A percentile compares a stretch with the other conserved stretches of the same genome.
Evolutionary conservation across 805 yeast species (phyloP).

Genomic region (Teunomyces tritomae): DNA sequence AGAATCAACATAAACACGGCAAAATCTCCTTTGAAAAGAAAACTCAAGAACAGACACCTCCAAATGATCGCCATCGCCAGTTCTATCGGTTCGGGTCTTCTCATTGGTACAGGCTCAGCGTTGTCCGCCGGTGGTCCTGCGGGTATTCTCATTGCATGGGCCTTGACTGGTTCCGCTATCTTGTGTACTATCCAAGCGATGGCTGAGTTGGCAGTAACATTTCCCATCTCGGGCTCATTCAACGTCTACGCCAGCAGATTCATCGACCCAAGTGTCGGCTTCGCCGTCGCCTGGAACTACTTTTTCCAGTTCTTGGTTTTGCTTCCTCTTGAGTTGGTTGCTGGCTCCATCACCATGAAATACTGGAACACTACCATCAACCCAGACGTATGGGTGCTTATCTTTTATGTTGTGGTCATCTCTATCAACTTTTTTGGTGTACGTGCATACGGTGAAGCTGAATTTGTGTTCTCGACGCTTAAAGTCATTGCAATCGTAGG

Average conservation of each 20-base stretch:
- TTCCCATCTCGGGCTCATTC: constrained; percentile 54
- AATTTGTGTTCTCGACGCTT: constrained; percentile 46
- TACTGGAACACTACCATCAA: constrained; percentile 55
- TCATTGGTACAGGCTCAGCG: constrained; percentile 46
- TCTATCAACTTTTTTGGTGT: constrained; percentile 52
- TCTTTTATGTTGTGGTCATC: constrained; percentile 48
- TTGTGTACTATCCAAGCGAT: constrained; percentile 35
- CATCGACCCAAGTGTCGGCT: constrained; percentile 55
- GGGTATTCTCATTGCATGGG: constrained; percentile 27
- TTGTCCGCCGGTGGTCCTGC: constrained; percentile 34
- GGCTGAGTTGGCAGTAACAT: constrained; percentile 53
- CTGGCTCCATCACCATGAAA: constrained; percentile 54
- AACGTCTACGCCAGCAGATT: constrained; percentile 49
- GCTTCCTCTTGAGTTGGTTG: constrained; percentile 59
- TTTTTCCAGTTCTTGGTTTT: constrained; percentile 56
- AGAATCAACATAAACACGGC: constrained; percentile 37
- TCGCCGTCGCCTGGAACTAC: constrained; percentile 53
- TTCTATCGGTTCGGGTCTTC: constrained; percentile 62
- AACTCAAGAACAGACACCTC: constrained; percentile 46
- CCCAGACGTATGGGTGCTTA: constrained; percentile 61
- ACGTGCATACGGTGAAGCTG: constrained; percentile 56
- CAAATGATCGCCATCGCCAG: constrained; percentile 74
- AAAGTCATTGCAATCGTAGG: constrained; percentile 50
- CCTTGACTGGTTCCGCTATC: constrained; percentile 21
- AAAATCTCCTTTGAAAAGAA: constrained; percentile 42